Evolutionary conservation across 2,329 filamentous ascomycete genomes (phyloP).

Genomic region (Didymella exigua): DNA sequence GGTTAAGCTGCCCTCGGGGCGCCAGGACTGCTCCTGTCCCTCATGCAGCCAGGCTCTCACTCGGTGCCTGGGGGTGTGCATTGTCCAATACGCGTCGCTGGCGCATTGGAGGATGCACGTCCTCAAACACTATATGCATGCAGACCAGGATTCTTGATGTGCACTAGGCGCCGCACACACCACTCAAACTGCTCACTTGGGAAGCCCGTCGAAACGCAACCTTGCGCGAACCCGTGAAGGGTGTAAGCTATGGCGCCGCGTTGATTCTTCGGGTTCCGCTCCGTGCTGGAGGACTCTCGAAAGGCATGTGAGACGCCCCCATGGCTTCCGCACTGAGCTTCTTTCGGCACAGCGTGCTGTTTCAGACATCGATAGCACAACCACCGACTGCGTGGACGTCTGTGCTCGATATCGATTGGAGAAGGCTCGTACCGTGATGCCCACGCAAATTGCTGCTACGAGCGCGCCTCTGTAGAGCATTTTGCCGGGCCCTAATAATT

Average conservation of each 20-base stretch:
- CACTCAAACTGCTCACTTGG: conserved; percentile 14
- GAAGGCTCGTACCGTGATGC: conserved; percentile 5
- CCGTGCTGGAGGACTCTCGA: conserved; percentile 21
- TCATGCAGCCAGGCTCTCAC: conserved; percentile 10
- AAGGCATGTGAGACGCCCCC: conserved; percentile 19
- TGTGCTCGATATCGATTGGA: conserved; percentile 11
- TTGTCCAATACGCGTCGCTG: conserved; percentile 5
- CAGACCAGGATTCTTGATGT: conserved; percentile 9
- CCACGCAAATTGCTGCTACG: conserved; percentile 4
- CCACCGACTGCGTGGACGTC: conserved; percentile 9
- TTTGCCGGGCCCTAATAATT: not conserved
- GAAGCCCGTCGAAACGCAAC: conserved; percentile 12
- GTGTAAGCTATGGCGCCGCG: conserved; percentile 6
- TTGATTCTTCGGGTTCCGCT: conserved; percentile 7
- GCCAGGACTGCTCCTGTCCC: not conserved
- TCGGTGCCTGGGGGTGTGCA: not conserved
- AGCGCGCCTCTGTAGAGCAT: not conserved
- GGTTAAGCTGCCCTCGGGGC: not conserved
- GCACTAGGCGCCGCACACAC: conserved; percentile 5
- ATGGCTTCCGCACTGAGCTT: conserved; percentile 1
- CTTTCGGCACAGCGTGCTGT: conserved; percentile 8
- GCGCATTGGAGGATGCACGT: not conserved
- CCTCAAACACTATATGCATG: conserved; percentile 18
- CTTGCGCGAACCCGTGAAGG: conserved; percentile 8
- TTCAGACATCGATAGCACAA: conserved; percentile 24